phyloP scores from a whole-genome alignment of 2,329 filamentous ascomycete species.

The Pseudocercospora fuligena region DNA sequence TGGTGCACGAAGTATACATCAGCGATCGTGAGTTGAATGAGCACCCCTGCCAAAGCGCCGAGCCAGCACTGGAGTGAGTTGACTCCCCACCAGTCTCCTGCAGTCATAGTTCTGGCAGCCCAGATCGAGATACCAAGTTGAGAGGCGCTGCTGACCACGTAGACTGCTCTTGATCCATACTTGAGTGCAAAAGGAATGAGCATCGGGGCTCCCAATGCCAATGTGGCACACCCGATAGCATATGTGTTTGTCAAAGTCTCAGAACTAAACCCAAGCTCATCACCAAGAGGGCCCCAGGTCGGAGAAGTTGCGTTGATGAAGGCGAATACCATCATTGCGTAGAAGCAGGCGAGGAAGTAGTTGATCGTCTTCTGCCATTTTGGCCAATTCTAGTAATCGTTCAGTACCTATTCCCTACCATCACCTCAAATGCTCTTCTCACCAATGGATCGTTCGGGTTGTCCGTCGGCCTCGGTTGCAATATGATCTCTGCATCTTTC shows the following conservation, averaged over 20 bases:
- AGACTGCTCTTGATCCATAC: conserved; percentile 57
- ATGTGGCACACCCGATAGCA: conserved; percentile 52
- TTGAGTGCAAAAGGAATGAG: conserved; percentile 59
- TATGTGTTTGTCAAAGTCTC: conserved; percentile 51
- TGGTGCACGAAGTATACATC: conserved; percentile 54
- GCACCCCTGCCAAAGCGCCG: conserved; percentile 56
- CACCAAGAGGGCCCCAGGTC: conserved; percentile 50
- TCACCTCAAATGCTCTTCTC: background rate
- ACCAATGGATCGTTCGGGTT: conserved; percentile 48
- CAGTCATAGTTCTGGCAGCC: conserved; percentile 50
- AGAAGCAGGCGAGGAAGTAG: conserved; percentile 49
- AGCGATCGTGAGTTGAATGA: conserved; percentile 56
- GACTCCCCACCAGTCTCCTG: conserved; percentile 50
- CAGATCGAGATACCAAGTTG: conserved; percentile 57
- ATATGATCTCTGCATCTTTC: conserved; percentile 37
- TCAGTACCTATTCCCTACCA: background rate
- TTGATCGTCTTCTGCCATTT: conserved; percentile 49
- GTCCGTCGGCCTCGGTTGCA: conserved; percentile 45
- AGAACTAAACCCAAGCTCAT: conserved; percentile 50
- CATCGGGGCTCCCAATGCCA: conserved; percentile 54
- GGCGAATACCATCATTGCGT: conserved; percentile 50
- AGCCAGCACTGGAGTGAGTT: conserved; percentile 52
- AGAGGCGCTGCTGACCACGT: conserved; percentile 53
- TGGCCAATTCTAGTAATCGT: conserved; percentile 49
- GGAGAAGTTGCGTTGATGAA: conserved; percentile 49